Evolutionary conservation across 2,329 filamentous ascomycete species (phyloP), one percentile per base, ranked within the genome.

Genomic region (Cytospora piceae): DNA sequence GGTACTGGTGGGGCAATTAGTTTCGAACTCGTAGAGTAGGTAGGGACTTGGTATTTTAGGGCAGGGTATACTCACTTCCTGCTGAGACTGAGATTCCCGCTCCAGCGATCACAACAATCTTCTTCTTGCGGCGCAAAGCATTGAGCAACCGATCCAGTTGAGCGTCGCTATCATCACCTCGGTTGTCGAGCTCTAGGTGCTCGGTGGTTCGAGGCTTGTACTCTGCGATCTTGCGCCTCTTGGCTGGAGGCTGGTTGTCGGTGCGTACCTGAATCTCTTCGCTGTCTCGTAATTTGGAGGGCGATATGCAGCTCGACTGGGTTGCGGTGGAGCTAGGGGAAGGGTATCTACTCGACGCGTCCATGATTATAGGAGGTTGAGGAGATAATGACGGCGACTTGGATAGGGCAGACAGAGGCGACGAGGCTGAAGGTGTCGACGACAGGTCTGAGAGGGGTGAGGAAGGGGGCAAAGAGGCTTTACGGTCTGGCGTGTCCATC

Each of bases 1-100:
- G 95, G 95, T 73, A 99, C 90, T 92, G 31, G 53, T 68, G 72
- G 71, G 70, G 42, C 65, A 8, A 34, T 67, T 42, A 68, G 59
- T 52, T 46, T 42, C 17, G 52, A 54, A 46, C 9, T 24, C 22
- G 49, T 61, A 67, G 60, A 37, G 61, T 65, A 58, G 39, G 17
- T 14, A 57, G 27, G 55, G 34, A 42, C 32, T 14, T 20, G 62
- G 34, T 12, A 52, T 61, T 55, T 29, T 67, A 70, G 63, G 67
- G 71, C 68, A 70, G 63, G 67, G 71, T 73, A 68, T 71, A 87
- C 90, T 74, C 84, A 91, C 89, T 96, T 69, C 95, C 95, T 71
- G 95, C 94, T 62, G 94, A 94, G 60, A 97, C 95, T 49, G 95
- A 98, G 73, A 99, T 99, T 68, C 95, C 95, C 69, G 95, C 95